These are phyloP conservation scores for Salix purpurea DNA, from an alignment of 345 rosid genomes.

Conservation along the genomic window DNA sequence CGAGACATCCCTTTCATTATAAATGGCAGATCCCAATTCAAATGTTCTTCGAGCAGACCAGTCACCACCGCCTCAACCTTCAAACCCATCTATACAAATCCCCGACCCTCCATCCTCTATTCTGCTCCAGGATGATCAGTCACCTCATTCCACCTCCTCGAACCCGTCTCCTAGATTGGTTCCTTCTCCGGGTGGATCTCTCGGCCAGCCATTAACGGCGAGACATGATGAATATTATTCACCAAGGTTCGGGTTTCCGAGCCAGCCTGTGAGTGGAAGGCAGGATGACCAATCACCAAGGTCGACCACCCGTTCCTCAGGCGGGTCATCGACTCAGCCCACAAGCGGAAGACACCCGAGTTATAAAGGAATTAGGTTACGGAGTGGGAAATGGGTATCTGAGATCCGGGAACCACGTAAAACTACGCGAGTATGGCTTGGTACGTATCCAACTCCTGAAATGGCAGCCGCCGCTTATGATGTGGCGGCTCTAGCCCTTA, in stretches of 20 bases:
- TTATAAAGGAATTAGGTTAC: constrained; percentile 53
- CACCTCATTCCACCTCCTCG: constrained; percentile 13
- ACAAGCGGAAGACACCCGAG: constrained; percentile 35
- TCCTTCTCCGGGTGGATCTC: neutral
- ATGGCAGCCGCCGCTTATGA: constrained; percentile 85
- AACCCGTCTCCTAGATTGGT: neutral
- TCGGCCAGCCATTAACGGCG: neutral
- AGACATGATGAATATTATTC: neutral
- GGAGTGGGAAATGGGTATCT: constrained; percentile 81
- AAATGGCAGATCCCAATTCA: constrained; percentile 23
- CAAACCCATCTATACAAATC: constrained; percentile 4
- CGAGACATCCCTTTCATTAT: neutral
- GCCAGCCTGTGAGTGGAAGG: neutral
- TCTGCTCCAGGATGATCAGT: constrained; percentile 6
- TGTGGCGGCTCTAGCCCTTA: constrained; percentile 68
- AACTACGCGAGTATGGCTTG: constrained; percentile 65
- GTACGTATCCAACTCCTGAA: constrained; percentile 63
- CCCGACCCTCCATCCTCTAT: constrained; percentile 8
- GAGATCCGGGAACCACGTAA: constrained; percentile 79
- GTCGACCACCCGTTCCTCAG: constrained; percentile 12
- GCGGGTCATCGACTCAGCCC: constrained; percentile 14
- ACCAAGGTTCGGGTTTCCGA: neutral
- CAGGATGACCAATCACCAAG: constrained; percentile 9
- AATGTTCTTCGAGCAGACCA: neutral
- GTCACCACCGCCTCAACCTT: neutral